Conservation (phyloP, 2,329 filamentous ascomycete species). For the Claviceps cyperi region DNA sequence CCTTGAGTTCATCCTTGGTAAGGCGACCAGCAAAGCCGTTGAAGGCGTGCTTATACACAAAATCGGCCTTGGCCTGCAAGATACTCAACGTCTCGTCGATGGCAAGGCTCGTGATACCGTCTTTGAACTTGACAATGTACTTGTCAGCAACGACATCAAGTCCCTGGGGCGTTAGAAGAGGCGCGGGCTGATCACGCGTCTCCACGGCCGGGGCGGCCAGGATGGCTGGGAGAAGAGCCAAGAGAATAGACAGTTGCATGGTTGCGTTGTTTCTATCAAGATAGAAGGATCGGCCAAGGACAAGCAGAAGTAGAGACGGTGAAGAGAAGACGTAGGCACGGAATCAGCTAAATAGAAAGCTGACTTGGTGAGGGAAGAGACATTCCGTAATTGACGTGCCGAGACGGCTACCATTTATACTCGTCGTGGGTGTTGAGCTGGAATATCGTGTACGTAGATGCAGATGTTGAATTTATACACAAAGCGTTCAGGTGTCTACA, state of each 20-base stretch:
- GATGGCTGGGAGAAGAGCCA: constrained; percentile 12
- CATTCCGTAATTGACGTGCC: not conserved
- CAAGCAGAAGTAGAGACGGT: not conserved
- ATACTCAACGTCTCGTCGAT: constrained; percentile 7
- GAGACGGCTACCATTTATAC: constrained; percentile 6
- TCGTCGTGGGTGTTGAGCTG: not conserved
- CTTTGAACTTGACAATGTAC: constrained; percentile 19
- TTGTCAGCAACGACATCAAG: constrained; percentile 12
- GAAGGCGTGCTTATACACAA: constrained; percentile 12
- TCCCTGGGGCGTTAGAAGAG: constrained; percentile 11
- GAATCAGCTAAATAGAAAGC: not conserved
- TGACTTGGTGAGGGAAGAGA: not conserved
- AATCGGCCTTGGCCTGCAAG: constrained; percentile 11
- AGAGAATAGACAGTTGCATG: constrained; percentile 13
- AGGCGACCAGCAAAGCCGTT: constrained; percentile 14
- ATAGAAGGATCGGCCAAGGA: not conserved
- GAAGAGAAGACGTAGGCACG: not conserved
- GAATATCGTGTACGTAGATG: not conserved
- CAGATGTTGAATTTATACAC: too few relatives aligned
- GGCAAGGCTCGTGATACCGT: constrained; percentile 6
- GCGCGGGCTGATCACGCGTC: constrained; percentile 14
- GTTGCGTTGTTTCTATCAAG: constrained; percentile 2
- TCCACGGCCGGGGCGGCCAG: constrained; percentile 10
- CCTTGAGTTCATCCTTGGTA: constrained; percentile 9
- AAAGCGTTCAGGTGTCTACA: too few relatives aligned